Base-by-base conservation (phyloP, 1,284 basidiomycete genomes). In the Mycosarcoma maydis region DNA sequence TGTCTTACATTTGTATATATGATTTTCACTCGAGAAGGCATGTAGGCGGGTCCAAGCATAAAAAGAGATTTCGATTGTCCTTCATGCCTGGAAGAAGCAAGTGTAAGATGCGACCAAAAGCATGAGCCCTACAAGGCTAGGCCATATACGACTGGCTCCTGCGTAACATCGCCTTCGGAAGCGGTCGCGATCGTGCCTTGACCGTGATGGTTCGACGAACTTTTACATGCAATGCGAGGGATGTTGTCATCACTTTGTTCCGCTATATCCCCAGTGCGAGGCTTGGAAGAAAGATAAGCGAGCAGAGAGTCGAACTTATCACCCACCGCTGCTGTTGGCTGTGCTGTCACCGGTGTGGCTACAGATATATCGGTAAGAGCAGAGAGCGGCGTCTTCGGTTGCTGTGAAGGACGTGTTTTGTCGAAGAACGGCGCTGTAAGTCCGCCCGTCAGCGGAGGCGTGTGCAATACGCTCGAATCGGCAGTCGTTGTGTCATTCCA, bases 231-330 rank as follows among this genome's bases (percentile, higher is more conserved):
- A n/a, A n/a, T n/a, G n/a, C n/a, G n/a, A n/a, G n/a, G n/a, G n/a
- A n/a, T 20, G 32, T 20, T 34, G 19, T 19, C 23, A 16, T 19
- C 5, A n/a, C 30, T 17, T 24, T 34, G 14, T 10, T n/a, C 6
- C 9, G 10, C 9, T n/a, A 9, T 6, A 16, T 13, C 23, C 19
- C 16, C 43, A 30, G 11, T 7, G n/a, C 46, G 39, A 36, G 11
- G 20, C 30, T 34, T 40, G 11, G 50, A 38, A 2, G 58, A 61
- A 14, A 62, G 39, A 3, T 37, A 62, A n/a, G 52, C 43, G 10
- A 56, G 44, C n/a, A 62, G 34, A 13, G 33, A 37, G 6, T 56
- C 53, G 20, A 62, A 62, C n/a, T 56, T 56, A 6, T 34, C 45
- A 20, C 40, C 45, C n/a, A 34, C 48, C 8, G 19, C 24, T 14